phyloP scores from a whole-genome alignment of 164 flowering plant species.

The Dillenia turbinata region DNA sequence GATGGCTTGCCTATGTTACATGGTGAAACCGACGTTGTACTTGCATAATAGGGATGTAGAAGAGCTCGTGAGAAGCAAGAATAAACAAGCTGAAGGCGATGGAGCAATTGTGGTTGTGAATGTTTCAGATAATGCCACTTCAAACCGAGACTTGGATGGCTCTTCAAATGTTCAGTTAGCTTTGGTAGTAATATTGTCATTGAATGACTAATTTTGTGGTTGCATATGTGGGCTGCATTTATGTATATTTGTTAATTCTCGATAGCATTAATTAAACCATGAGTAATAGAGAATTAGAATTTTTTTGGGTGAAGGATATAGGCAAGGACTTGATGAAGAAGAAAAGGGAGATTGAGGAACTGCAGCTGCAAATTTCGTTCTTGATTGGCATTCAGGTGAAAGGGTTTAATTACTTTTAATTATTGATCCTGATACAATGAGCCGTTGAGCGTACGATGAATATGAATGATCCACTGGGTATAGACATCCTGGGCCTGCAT shows the following conservation, averaged over 20 bases:
- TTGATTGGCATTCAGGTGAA: constrained; percentile 13
- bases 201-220: too few species aligned
- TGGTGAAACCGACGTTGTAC: neutral
- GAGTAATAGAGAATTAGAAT: too few species aligned
- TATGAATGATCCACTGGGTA: too few species aligned
- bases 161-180: too few species aligned
- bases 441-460: too few species aligned
- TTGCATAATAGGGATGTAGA: constrained; percentile 25
- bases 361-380: constrained; percentile 11
- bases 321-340: constrained; percentile 10
- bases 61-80: constrained; percentile 14
- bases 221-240: too few species aligned
- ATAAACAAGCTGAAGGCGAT: constrained; percentile 19
- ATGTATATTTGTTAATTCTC: too few species aligned
- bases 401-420: too few species aligned
- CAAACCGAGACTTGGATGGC: neutral
- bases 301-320: constrained; percentile 2
- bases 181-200: too few species aligned
- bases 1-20: neutral
- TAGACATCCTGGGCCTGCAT: too few species aligned
- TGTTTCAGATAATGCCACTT: constrained; percentile 2
- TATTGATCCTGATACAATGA: too few species aligned
- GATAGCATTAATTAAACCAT: too few species aligned
- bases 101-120: neutral
- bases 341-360: constrained; percentile 15